phyloP scores from a whole-genome alignment of 2,329 filamentous ascomycete genomes.

The Trichoderma semiorbis region DNA sequence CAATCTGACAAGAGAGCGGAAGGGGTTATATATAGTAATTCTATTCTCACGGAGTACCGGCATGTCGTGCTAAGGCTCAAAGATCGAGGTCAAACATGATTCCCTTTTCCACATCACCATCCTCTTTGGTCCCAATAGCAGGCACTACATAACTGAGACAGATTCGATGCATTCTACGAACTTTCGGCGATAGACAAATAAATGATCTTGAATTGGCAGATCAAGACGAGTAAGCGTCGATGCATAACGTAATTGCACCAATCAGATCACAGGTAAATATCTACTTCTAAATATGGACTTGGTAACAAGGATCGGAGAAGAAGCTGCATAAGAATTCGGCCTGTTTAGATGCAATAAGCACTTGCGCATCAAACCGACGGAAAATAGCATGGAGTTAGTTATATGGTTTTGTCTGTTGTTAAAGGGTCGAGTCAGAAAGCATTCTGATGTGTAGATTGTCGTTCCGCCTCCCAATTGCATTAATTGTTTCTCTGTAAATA shows the following conservation, averaged over 20 bases:
- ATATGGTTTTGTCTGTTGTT: neutral
- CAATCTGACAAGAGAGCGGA: neutral
- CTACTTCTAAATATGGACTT: neutral
- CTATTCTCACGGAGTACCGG: neutral
- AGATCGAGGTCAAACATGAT: neutral
- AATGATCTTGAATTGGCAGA: neutral
- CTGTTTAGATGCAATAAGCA: neutral
- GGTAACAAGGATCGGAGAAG: neutral
- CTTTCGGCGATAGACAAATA: neutral
- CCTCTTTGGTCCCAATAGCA: neutral
- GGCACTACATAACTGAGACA: neutral
- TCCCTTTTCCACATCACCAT: neutral
- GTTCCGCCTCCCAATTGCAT: neutral
- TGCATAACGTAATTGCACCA: neutral
- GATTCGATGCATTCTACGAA: neutral
- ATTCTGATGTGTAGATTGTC: neutral
- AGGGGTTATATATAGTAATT: neutral
- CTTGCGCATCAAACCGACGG: neutral
- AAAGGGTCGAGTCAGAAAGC: neutral
- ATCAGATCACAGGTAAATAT: neutral
- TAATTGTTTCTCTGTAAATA: neutral
- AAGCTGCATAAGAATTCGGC: neutral
- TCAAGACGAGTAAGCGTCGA: neutral
- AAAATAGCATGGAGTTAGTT: neutral
- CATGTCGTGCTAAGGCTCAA: neutral